Conservation (phyloP, 805 yeast species). For the Saturnispora halmiae region DNA sequence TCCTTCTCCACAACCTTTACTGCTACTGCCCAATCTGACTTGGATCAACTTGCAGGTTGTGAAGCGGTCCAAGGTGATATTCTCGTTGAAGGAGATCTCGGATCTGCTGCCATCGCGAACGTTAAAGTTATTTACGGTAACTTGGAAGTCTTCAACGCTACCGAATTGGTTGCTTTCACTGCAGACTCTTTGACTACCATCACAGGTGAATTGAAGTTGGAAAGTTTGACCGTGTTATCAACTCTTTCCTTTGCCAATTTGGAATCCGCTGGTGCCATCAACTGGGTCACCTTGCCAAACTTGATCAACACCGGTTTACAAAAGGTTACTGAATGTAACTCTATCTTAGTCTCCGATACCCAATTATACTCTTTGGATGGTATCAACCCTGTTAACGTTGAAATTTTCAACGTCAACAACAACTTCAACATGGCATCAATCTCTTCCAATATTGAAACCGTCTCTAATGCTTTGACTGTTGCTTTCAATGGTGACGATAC, state of each 20-base stretch:
- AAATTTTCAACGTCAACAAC: slow-evolving; percentile 80
- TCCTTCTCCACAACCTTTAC: slow-evolving; percentile 52
- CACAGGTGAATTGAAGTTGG: slow-evolving; percentile 58
- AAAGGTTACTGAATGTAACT: slow-evolving; percentile 67
- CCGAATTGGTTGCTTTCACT: slow-evolving; percentile 50
- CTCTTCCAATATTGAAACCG: slow-evolving; percentile 63
- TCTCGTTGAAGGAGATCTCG: slow-evolving; percentile 55
- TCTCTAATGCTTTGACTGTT: slow-evolving; percentile 66
- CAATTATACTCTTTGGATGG: slow-evolving; percentile 61
- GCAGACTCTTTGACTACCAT: slow-evolving; percentile 76
- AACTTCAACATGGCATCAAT: slow-evolving; percentile 67
- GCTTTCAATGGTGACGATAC: slow-evolving; percentile 79
- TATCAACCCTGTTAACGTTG: slow-evolving; percentile 38
- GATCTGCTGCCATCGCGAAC: slow-evolving; percentile 60
- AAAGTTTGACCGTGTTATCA: slow-evolving; percentile 55
- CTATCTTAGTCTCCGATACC: slow-evolving; percentile 66
- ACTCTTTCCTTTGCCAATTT: slow-evolving; percentile 69
- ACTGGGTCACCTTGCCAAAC: slow-evolving; percentile 81
- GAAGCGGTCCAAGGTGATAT: slow-evolving; percentile 73
- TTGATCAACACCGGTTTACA: slow-evolving; percentile 60
- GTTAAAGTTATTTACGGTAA: slow-evolving; percentile 74
- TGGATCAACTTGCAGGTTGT: slow-evolving; percentile 69
- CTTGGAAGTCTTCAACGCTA: slow-evolving; percentile 56
- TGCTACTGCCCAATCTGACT: slow-evolving; percentile 71
- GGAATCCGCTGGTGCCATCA: slow-evolving; percentile 71